phyloP scores from a whole-genome alignment of 2,329 filamentous ascomycete species.

The Hypoxylon sp. region DNA sequence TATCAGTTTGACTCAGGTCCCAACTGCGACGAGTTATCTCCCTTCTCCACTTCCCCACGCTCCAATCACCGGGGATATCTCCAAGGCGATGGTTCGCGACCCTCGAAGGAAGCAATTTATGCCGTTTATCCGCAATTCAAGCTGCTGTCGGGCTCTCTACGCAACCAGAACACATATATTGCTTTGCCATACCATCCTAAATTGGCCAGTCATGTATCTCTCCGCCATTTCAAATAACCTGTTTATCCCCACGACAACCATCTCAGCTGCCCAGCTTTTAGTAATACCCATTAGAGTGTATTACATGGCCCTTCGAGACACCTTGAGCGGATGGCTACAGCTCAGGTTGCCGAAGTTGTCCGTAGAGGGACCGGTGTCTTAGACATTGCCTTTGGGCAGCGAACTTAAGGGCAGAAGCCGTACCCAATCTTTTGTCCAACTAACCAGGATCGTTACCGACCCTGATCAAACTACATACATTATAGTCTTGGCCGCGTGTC shows the following conservation, averaged over 20 bases:
- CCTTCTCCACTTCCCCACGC: slow-evolving; percentile 25
- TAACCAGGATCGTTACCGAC: slow-evolving; percentile 36
- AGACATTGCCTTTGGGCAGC: slow-evolving; percentile 30
- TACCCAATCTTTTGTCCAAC: slow-evolving; percentile 25
- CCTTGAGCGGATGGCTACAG: not conserved
- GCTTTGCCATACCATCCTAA: slow-evolving; percentile 10
- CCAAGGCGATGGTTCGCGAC: slow-evolving; percentile 42
- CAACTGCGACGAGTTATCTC: slow-evolving; percentile 3
- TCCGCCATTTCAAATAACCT: slow-evolving; percentile 19
- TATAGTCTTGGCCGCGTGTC: slow-evolving; percentile 36
- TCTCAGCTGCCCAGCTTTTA: not conserved
- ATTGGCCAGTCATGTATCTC: slow-evolving; percentile 20
- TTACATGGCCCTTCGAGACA: not conserved
- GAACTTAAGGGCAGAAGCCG: slow-evolving; percentile 10
- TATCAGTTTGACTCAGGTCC: slow-evolving; percentile 1
- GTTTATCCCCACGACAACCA: slow-evolving; percentile 4
- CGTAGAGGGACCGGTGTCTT: not conserved
- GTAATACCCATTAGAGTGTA: not conserved
- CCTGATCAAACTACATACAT: slow-evolving; percentile 27
- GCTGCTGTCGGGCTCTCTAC: slow-evolving; percentile 2
- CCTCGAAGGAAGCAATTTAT: slow-evolving; percentile 20
- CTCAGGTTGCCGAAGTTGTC: slow-evolving; percentile 8
- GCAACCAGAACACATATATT: slow-evolving; percentile 1
- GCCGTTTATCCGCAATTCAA: slow-evolving; percentile 20
- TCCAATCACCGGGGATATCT: slow-evolving; percentile 25